These are phyloP conservation scores for Cyclostephanos tholiformis DNA, from an alignment of 108 stramenopile genomes.

Conservation along the genomic window DNA sequence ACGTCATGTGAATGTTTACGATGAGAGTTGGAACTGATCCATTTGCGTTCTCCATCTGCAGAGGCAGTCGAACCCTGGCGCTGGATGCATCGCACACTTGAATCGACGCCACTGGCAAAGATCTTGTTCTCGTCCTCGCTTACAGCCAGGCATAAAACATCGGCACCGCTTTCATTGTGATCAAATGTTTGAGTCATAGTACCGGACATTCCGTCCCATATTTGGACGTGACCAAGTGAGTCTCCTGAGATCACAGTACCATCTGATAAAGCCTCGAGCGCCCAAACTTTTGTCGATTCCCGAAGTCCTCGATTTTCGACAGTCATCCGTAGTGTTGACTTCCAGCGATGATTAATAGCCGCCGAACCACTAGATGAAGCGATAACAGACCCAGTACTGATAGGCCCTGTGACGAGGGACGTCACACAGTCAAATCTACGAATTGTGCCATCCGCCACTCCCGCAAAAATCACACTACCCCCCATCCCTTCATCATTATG, in stretches of 20 bases:
- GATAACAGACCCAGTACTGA: conserved; percentile 45
- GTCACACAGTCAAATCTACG: conserved; percentile 67
- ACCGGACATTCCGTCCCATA: conserved; percentile 89
- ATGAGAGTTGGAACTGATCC: conserved; percentile 81
- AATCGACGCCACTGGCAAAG: conserved; percentile 93
- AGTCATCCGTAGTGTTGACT: conserved; percentile 79
- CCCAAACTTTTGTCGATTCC: conserved; percentile 87
- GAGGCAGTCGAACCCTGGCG: conserved; percentile 32
- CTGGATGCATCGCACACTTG: conserved; percentile 84
- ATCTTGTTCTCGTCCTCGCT: conserved; percentile 74
- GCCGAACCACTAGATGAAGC: conserved; percentile 32
- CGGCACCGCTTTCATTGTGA: conserved; percentile 80
- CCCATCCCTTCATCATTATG: conserved; percentile 40
- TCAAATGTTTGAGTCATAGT: conserved; percentile 80
- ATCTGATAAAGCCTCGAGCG: conserved; percentile 70
- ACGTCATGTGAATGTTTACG: conserved; percentile 95
- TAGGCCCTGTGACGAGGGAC: conserved; percentile 31
- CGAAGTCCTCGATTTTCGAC: conserved; percentile 75
- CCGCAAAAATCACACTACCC: conserved; percentile 82
- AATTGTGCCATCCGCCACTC: conserved; percentile 92
- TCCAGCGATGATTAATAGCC: conserved; percentile 50
- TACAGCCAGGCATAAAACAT: conserved; percentile 85
- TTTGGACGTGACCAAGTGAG: conserved; percentile 87
- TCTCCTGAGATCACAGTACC: conserved; percentile 90
- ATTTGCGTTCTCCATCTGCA: conserved; percentile 42